Evolutionary conservation across 2,329 filamentous ascomycete genomes (phyloP), one percentile per base, ranked within the genome.

Genomic region (Fusarium drepaniforme): DNA sequence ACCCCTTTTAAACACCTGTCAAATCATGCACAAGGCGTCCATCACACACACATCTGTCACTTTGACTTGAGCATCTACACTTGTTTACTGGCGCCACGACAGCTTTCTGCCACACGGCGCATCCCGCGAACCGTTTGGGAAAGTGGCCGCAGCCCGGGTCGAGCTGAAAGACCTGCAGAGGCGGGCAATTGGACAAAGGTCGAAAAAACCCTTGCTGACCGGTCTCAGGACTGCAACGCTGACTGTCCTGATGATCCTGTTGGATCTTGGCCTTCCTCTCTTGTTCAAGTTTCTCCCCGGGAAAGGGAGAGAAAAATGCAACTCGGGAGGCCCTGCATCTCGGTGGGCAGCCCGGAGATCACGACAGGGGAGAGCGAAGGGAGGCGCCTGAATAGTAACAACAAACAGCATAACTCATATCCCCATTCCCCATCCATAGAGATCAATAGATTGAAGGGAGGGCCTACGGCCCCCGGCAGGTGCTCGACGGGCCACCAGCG

Each of bases 81-180:
- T 11, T 30, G 37, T 75, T 64, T 33, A 79, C 71, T 79, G 77
- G 77, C 73, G 73, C 77, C 77, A 79, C 77, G 77, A 78, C 77
- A 79, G 61, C 42, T 51, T 30, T 51, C 65, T 62, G 59, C 61
- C 51, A 61, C 66, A 66, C 44, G 23, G 71, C 71, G 71, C 74
- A 77, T 77, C 70, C 9, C 49, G 60, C 70, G 63, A 75, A 56
- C 51, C 44, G 49, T 49, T 51, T 35, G 33, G 35, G 49, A 37
- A 65, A 44, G 33, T 58, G 63, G 72, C 68, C 61, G 62, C 72
- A 64, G 64, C 59, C 58, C 42, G 21, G 69, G 61, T 51, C 69
- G 38, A 72, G 70, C 70, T 72, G 68, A 64, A 62, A 71, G 44
- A n/a, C 60, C 60, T n/a, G 68, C 56, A 60, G 6, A 16, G 25